Evolutionary conservation across 2,329 filamentous ascomycete genomes (phyloP).

Genomic region (Zelopaecilomyces penicillatus): DNA sequence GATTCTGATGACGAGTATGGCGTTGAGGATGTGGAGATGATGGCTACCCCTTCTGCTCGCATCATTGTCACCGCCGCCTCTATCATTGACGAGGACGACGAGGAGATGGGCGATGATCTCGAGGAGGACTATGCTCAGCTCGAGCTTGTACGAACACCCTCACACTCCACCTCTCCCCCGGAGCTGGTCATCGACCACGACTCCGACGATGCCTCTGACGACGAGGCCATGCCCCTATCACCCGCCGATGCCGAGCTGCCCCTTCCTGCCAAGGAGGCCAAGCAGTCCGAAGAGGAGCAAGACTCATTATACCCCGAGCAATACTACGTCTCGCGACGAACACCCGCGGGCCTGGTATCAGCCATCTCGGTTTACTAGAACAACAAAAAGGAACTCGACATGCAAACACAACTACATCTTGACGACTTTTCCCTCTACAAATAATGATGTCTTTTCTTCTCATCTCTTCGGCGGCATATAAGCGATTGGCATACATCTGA

Average conservation of each 20-base stretch:
- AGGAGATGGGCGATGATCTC: slow-evolving; percentile 44
- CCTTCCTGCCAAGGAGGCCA: slow-evolving; percentile 51
- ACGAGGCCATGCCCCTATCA: slow-evolving; percentile 70
- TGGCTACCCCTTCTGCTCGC: slow-evolving; percentile 37
- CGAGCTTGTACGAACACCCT: slow-evolving; percentile 59
- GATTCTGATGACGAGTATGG: slow-evolving; percentile 41
- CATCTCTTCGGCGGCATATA: slow-evolving; percentile 6
- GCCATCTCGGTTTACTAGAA: slow-evolving; percentile 49
- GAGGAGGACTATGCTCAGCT: slow-evolving; percentile 59
- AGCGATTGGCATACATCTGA: too few species aligned
- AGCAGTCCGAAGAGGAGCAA: slow-evolving; percentile 32
- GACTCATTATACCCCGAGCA: slow-evolving; percentile 42
- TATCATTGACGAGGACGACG: slow-evolving; percentile 34
- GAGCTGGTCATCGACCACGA: slow-evolving; percentile 62
- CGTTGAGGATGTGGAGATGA: slow-evolving; percentile 52
- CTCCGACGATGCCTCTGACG: slow-evolving; percentile 62
- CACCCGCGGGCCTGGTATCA: slow-evolving; percentile 42
- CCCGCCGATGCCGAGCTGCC: slow-evolving; percentile 50
- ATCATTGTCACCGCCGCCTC: slow-evolving; percentile 28
- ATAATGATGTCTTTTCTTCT: slow-evolving; percentile 5
- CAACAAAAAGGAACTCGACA: slow-evolving; percentile 1
- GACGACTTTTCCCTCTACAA: slow-evolving; percentile 8
- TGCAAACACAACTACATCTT: slow-evolving; percentile 2
- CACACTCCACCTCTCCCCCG: slow-evolving; percentile 57
- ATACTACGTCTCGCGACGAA: slow-evolving; percentile 46